Evolutionary conservation across 2,329 filamentous ascomycete species (phyloP), one percentile per base, ranked within the genome.

Genomic region (Calonectria henricotiae): DNA sequence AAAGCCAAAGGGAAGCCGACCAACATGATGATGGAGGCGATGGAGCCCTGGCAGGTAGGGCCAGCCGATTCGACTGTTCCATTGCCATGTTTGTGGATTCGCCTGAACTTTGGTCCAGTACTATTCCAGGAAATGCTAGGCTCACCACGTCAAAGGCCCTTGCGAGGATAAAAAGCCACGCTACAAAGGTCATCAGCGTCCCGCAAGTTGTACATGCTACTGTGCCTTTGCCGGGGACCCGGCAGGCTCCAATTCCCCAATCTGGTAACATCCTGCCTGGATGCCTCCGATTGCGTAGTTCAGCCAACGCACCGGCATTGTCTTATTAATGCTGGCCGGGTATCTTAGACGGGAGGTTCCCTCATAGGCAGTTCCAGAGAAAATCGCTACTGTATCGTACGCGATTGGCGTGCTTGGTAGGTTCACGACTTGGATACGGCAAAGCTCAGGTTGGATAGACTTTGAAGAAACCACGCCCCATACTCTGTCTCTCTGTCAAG

Each of bases 211-310:
- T 44, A 62, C 68, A 64, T 69, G 55, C 51, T 75, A 72, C 70
- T 65, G 67, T 77, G 68, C 69, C 71, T 71, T 62, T 71, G 71
- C 71, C 68, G 73, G 75, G 75, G 69, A 71, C 67, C 64, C 68
- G 72, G 65, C 74, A 75, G 66, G 68, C 58, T 62, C 73, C 69
- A 58, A 74, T 69, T 73, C 61, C 54, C 51, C 37, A 55, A 69
- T 69, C 30, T 51, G 68, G 46, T 58, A 58, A 70, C 66, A 35
- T 73, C 72, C 69, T 74, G 75, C 73, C 69, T 74, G 75, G 68
- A 74, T 39, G 55, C 54, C 58, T 60, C 73, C 69, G 73, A 72
- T 70, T 66, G 62, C 69, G 43, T 32, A 67, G 65, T 68, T 20
- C 69, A 62, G 55, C 67, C 61, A 75, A 49, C 47, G 27, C 62